Conservation (phyloP, 2,329 filamentous ascomycete species). For the Ceratocystis albifundus region DNA sequence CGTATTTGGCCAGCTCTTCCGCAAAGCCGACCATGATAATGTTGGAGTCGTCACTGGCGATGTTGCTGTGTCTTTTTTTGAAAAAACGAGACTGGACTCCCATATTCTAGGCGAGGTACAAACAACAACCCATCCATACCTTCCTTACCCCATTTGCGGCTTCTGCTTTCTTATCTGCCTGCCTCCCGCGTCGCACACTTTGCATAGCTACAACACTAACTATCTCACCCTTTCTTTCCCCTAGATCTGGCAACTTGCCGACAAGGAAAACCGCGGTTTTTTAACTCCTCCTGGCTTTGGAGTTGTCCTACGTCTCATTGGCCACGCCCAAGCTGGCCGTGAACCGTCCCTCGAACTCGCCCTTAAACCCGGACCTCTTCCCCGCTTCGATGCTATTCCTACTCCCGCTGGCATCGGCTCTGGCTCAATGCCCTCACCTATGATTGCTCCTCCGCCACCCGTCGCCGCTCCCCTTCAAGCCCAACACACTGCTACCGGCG, state of each 20-base stretch:
- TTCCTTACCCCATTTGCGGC: neutral
- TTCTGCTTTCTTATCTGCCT: neutral
- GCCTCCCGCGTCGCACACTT: conserved; percentile 2
- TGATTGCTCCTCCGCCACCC: conserved; percentile 35
- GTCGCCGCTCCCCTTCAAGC: conserved; percentile 39
- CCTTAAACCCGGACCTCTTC: conserved; percentile 74
- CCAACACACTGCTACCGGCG: conserved; percentile 47
- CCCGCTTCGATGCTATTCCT: conserved; percentile 59
- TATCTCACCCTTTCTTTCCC: neutral
- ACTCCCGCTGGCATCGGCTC: conserved; percentile 18
- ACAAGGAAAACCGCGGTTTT: conserved; percentile 90
- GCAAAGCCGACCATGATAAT: conserved; percentile 80
- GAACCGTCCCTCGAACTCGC: conserved; percentile 72
- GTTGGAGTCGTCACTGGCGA: conserved; percentile 93
- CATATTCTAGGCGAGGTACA: conserved; percentile 75
- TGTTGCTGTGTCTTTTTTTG: conserved; percentile 92
- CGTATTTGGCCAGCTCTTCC: conserved; percentile 84
- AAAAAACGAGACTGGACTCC: conserved; percentile 82
- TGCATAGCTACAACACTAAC: conserved; percentile 3
- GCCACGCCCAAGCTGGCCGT: conserved; percentile 81
- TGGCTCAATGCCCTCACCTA: conserved; percentile 24
- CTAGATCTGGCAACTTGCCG: conserved; percentile 98
- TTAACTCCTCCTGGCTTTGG: conserved; percentile 88
- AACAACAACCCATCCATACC: conserved; percentile 26
- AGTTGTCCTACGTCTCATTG: conserved; percentile 84